Evolutionary conservation across 495 filamentous ascomycete genomes (phyloP).

Genomic region (Trichoderma reesei): DNA sequence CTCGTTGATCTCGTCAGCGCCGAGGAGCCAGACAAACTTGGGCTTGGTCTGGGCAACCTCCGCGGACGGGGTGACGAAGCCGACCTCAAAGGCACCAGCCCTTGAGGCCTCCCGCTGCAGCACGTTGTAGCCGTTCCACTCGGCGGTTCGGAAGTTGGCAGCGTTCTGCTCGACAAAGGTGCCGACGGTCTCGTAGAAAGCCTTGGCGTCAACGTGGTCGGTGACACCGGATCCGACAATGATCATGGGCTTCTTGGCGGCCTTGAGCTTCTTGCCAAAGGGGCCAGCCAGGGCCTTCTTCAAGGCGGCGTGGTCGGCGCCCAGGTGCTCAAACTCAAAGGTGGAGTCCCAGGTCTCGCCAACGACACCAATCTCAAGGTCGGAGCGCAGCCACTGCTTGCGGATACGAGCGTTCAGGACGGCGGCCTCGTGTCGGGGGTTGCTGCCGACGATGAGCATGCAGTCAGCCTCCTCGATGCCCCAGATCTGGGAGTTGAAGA

Average conservation of each 20-base stretch:
- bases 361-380: conserved; percentile 85
- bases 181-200: conserved; percentile 83
- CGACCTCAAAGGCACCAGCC: conserved; percentile 86
- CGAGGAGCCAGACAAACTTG: conserved; percentile 95
- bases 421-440: conserved; percentile 88
- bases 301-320: conserved; percentile 61
- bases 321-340: conserved; percentile 87
- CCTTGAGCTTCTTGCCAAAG: conserved; percentile 82
- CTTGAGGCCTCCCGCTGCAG: conserved; percentile 89
- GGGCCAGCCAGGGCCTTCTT: conserved; percentile 76
- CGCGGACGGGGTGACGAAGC: conserved; percentile 75
- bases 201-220: conserved; percentile 83
- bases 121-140: conserved; percentile 97
- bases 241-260: conserved; percentile 91
- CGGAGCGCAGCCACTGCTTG: conserved; percentile 94
- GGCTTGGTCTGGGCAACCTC: conserved; percentile 69
- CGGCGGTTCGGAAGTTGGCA: conserved; percentile 71
- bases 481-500: conserved; percentile 90
- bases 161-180: conserved; percentile 86
- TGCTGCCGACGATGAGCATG: conserved; percentile 87
- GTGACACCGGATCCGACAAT: conserved; percentile 81
- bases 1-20: conserved; percentile 78
- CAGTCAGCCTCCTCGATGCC: conserved; percentile 90
- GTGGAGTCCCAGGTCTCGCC: conserved; percentile 86
- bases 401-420: conserved; percentile 91